phyloP scores from a whole-genome alignment of 2,329 filamentous ascomycete species.

The Paraphaeosphaeria minitans region DNA sequence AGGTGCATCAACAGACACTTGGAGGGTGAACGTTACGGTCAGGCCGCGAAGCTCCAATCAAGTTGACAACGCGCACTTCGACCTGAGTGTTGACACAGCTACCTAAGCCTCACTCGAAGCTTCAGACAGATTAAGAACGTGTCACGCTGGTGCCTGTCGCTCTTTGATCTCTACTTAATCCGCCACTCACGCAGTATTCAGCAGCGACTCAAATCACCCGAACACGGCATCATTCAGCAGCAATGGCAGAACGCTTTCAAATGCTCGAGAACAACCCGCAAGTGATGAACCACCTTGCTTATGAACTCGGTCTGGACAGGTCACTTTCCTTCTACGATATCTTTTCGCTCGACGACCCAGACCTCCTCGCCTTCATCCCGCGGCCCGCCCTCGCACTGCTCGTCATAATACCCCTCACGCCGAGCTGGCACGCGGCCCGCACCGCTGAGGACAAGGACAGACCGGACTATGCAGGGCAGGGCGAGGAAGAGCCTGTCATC shows the following conservation, averaged over 20 bases:
- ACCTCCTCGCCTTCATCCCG: slow-evolving; percentile 56
- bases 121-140: background rate
- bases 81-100: no score
- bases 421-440: slow-evolving; percentile 48
- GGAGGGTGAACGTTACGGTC: no score
- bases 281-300: slow-evolving; percentile 57
- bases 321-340: slow-evolving; percentile 60
- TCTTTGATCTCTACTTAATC: slow-evolving; percentile 2
- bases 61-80: no score
- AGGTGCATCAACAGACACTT: background rate
- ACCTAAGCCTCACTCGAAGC: background rate
- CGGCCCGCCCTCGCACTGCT: slow-evolving; percentile 61
- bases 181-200: slow-evolving; percentile 1
- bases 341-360: slow-evolving; percentile 58
- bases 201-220: background rate
- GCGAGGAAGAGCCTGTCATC: slow-evolving; percentile 57
- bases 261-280: slow-evolving; percentile 59
- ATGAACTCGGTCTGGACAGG: slow-evolving; percentile 54
- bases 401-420: slow-evolving; percentile 56
- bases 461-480: slow-evolving; percentile 53
- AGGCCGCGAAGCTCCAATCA: background rate
- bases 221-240: background rate
- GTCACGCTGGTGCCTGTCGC: background rate
- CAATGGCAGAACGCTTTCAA: slow-evolving; percentile 34
- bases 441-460: slow-evolving; percentile 49